Percentiles rank a stretch among this genome's conserved stretches.
Evolutionary conservation across 768 basidiomycete genomes (phyloP).

Genomic region (Lyophyllum semitale): DNA sequence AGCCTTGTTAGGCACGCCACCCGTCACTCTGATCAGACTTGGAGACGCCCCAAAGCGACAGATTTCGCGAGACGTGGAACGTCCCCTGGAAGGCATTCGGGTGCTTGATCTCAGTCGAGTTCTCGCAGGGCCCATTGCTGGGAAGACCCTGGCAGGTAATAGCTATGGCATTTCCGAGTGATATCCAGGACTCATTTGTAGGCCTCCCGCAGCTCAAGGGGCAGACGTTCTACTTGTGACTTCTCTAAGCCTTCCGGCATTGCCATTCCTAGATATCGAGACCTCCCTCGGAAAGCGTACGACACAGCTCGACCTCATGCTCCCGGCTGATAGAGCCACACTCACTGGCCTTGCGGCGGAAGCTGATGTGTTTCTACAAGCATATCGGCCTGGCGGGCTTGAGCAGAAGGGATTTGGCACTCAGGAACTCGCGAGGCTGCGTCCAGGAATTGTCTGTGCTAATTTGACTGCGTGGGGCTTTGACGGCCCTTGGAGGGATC

Average conservation of each 20-base stretch:
- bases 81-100: slow-evolving; percentile 50
- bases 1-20: slow-evolving; percentile 38
- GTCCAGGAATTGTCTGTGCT: slow-evolving; percentile 54
- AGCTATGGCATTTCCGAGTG: neutral
- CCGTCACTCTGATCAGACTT: slow-evolving; percentile 47
- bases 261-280: slow-evolving; percentile 54
- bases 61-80: slow-evolving; percentile 2
- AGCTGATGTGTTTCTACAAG: slow-evolving; percentile 62
- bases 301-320: slow-evolving; percentile 55
- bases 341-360: slow-evolving; percentile 38
- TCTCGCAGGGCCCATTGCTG: slow-evolving; percentile 58
- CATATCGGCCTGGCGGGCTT: slow-evolving; percentile 57
- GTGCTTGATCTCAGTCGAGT: slow-evolving; percentile 64
- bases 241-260: slow-evolving; percentile 52
- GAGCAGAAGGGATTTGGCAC: slow-evolving; percentile 49
- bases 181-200: neutral
- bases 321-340: slow-evolving; percentile 26
- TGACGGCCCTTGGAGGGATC: slow-evolving; percentile 56
- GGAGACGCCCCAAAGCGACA: slow-evolving; percentile 45
- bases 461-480: slow-evolving; percentile 58
- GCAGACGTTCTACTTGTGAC: slow-evolving; percentile 60
- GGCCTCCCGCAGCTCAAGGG: slow-evolving; percentile 43
- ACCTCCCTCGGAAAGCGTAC: slow-evolving; percentile 67
- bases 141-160: slow-evolving; percentile 56
- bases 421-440: slow-evolving; percentile 34